Conservation (phyloP, 805 yeast genomes). For the Ogataea paradorogensis region DNA sequence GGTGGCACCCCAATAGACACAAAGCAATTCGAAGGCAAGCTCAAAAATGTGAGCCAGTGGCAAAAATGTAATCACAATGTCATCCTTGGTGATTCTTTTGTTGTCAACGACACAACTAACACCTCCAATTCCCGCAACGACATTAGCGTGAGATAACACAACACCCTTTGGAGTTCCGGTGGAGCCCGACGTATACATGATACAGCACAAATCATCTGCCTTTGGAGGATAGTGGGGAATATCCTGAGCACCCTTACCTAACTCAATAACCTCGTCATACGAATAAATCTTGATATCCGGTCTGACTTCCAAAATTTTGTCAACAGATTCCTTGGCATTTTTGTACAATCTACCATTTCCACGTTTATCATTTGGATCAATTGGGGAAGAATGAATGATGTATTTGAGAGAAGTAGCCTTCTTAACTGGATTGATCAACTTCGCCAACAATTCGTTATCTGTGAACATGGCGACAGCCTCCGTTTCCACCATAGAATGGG, state of each 20-base stretch:
- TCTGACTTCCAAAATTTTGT: conserved; percentile 58
- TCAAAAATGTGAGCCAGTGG: conserved; percentile 98
- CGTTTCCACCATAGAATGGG: conserved; percentile 82
- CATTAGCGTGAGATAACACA: conserved; percentile 59
- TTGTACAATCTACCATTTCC: conserved; percentile 56
- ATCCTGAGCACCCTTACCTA: conserved; percentile 55
- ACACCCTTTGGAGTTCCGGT: conserved; percentile 88
- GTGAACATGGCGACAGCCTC: conserved; percentile 76
- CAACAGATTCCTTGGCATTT: conserved; percentile 55
- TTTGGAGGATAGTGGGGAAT: conserved; percentile 43
- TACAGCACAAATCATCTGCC: conserved; percentile 63
- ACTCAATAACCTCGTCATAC: conserved; percentile 57
- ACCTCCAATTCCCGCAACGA: conserved; percentile 87
- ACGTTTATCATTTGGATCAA: conserved; percentile 63
- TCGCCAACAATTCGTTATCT: conserved; percentile 68
- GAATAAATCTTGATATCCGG: conserved; percentile 74
- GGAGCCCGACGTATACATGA: conserved; percentile 87
- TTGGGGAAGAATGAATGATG: conserved; percentile 66
- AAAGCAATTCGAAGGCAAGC: conserved; percentile 75
- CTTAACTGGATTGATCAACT: conserved; percentile 70
- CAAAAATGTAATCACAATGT: conserved; percentile 80
- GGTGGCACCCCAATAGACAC: conserved; percentile 85
- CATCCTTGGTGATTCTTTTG: conserved; percentile 48
- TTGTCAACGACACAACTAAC: conserved; percentile 60
- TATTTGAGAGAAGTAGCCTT: conserved; percentile 58